A percentile compares a stretch with the other conserved stretches of the same genome.
phyloP scores from a whole-genome alignment of 139 green algal genomes.

The Chlamydomonas schloesseri region DNA sequence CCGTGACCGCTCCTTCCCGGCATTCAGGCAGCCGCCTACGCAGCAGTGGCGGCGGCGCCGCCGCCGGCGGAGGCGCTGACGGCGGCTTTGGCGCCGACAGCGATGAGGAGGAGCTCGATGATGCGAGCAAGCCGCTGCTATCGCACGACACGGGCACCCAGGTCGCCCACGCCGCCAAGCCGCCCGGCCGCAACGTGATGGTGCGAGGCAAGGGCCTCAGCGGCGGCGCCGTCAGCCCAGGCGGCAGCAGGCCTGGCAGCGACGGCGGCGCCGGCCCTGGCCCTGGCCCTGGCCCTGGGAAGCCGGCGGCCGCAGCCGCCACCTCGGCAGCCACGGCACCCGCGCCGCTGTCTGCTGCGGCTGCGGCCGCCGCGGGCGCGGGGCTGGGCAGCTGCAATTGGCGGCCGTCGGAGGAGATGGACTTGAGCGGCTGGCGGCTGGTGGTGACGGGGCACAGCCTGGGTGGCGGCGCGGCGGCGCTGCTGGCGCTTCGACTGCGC shows the following conservation, averaged over 20 bases:
- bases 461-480: conserved; percentile 75
- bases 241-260: background rate
- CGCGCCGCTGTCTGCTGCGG: background rate
- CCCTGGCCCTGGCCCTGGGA: background rate
- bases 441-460: conserved; percentile 82
- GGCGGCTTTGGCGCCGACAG: too few species aligned
- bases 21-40: too few species aligned
- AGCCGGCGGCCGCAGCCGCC: background rate
- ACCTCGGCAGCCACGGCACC: background rate
- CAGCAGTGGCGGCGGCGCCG: too few species aligned
- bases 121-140: background rate
- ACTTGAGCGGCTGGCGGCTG: conserved; percentile 60
- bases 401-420: background rate
- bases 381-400: background rate
- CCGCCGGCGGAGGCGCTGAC: too few species aligned
- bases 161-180: too few species aligned
- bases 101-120: too few species aligned
- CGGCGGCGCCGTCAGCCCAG: too few species aligned
- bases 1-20: too few species aligned
- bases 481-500: conserved; percentile 70
- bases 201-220: background rate
- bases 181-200: background rate
- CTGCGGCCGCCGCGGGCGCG: too few species aligned
- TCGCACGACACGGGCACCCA: too few species aligned
- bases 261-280: too few species aligned